Evolutionary conservation across 208 protist genomes (phyloP), one percentile per base, ranked within the genome.

Genomic region (Novymonas esmeraldas): DNA sequence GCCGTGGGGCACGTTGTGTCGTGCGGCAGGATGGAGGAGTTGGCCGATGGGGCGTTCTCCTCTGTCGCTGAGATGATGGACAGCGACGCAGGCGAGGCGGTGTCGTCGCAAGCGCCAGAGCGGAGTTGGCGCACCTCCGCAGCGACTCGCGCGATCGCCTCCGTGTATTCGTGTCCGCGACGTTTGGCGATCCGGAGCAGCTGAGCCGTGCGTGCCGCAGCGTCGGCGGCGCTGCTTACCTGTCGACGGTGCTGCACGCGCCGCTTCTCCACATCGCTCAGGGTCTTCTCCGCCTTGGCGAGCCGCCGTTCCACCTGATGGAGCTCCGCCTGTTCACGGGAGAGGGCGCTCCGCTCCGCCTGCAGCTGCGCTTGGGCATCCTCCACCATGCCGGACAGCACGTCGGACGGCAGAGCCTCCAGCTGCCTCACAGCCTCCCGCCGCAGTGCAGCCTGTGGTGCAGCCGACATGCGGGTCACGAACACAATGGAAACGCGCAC

Each of bases 331-430:
- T 44, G 24, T 14, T 65, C 57, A 0, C 18, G 13, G 13, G 6
- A 24, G 18, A 45, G 11, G 6, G 34, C 34, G 16, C 9, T 22
- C 9, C 51, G 49, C 42, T 65, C 66, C 18, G 56, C 14, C 20
- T 65, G 39, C 2, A 73, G 57, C 33, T 73, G 28, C 28, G 26
- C 57, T 38, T 49, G 24, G 20, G 65, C 16, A 0, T 55, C 57
- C n/a, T 22, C 2, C 28, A 38, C 45, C 38, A 75, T 14, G 78
- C 80, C 65, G 95, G 86, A 60, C 97, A 98, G 18, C 95, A 94
- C 85, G 98, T 88, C 29, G 88, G 28, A 28, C 3, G 56, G 56
- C 9, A 61, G 6, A 13, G 24, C 18, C 39, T 33, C 39, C 14
- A 46, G 56, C 6, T 61, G 38, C 26, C 6, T 49, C 38, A 46